Evolutionary conservation across 2,329 filamentous ascomycete species (phyloP), one percentile per base, ranked within the genome.

Genomic region (Colletotrichum simmondsii): DNA sequence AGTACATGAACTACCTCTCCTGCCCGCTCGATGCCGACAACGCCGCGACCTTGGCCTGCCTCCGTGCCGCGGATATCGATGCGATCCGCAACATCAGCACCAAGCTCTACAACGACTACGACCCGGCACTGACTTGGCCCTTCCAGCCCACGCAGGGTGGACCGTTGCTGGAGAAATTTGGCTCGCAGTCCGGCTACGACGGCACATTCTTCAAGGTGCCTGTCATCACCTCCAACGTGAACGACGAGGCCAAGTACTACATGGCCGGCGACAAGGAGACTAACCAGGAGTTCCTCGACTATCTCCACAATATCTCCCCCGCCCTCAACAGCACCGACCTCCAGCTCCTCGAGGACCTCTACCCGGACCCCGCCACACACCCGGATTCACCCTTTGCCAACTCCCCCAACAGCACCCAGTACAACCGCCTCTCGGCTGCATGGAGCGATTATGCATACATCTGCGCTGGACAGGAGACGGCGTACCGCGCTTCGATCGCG

Each of bases 401-500:
- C 37, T 82, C 81, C 0, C 84, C 82, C 16, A 82, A 85, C 22
- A 84, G 82, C 24, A 83, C 81, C 0, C 86, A 87, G 73, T 87
- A 83, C 67, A 77, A 85, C 49, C 83, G 86, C 4, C 63, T 87
- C 4, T 79, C 82, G 0, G 84, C 84, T 1, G 83, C 86, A 0
- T 83, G 81, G 80, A 82, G 81, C 16, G 85, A 87, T 74, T 86
- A 84, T 62, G 84, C 81, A 35, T 86, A 86, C 70, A 82, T 84
- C 19, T 86, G 84, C 24, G 80, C 85, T 0, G 81, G 81, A 0
- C 84, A 86, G n/a, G 85, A 86, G 70, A 86, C 84, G 0, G 83
- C 84, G 1, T 79, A 83, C 91, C 77, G 81, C 92, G 0, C 91
- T 90, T 4, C 89, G 90, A 95, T 82, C 81, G 92, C 83, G 90